Percentiles rank a stretch among this genome's conserved stretches.
These are phyloP conservation scores for Wallacemonas sp. DNA, from an alignment of 208 protist genomes.

Conservation along the genomic window DNA sequence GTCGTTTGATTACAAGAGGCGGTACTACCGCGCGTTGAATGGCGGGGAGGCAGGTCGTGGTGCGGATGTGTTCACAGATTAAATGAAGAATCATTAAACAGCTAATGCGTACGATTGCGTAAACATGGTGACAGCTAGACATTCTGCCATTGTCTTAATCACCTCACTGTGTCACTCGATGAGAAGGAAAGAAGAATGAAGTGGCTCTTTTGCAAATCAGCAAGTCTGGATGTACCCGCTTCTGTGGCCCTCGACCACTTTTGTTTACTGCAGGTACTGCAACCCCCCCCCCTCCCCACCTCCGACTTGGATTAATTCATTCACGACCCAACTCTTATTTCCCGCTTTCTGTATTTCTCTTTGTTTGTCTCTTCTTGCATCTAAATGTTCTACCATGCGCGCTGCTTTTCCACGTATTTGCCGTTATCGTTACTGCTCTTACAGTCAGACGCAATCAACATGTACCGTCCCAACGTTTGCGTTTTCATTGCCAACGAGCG, in stretches of 20 bases:
- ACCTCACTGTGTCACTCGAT: too few relatives aligned
- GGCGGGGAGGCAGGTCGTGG: not conserved
- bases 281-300: not conserved
- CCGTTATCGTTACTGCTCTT: not conserved
- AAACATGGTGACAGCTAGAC: too few relatives aligned
- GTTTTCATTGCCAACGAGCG: slow-evolving; percentile 75
- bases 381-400: not conserved
- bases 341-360: not conserved
- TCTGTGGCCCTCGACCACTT: too few relatives aligned
- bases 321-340: too few relatives aligned
- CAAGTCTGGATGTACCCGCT: too few relatives aligned
- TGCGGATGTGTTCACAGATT: not conserved
- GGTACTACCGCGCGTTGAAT: slow-evolving; percentile 36
- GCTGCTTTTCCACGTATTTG: not conserved
- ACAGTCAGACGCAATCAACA: slow-evolving; percentile 14
- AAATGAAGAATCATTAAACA: not conserved
- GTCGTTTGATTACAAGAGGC: slow-evolving; percentile 37
- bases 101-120: too few relatives aligned
- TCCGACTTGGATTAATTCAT: too few relatives aligned
- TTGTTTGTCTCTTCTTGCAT: not conserved
- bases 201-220: too few relatives aligned
- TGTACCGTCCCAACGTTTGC: slow-evolving; percentile 86
- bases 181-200: too few relatives aligned
- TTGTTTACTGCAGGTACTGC: too few relatives aligned
- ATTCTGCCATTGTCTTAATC: too few relatives aligned